A percentile compares a stretch with the other conserved stretches of the same genome.
These are phyloP conservation scores for Metschnikowia amazonensis DNA, from an alignment of 805 yeast genomes.

Conservation along the genomic window DNA sequence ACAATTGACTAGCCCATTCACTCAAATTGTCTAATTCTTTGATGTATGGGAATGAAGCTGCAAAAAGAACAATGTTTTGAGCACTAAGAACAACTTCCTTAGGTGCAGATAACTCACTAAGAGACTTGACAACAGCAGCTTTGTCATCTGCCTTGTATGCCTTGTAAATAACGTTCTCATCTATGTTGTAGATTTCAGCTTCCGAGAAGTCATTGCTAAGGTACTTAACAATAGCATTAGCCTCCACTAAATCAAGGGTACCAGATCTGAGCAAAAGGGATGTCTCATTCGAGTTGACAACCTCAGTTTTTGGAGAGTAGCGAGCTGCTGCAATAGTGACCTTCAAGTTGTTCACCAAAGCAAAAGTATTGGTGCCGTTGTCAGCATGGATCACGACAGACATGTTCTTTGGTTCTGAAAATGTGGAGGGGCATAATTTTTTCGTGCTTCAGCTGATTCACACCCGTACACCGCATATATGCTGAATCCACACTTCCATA, in stretches of 20 bases:
- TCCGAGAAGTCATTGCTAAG: constrained; percentile 46
- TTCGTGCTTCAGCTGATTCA: neutral
- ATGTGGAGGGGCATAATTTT: neutral
- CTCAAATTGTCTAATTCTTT: constrained; percentile 15
- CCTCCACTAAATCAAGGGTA: constrained; percentile 51
- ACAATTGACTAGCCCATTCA: constrained; percentile 44
- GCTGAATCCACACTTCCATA: neutral
- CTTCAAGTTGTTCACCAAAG: constrained; percentile 25
- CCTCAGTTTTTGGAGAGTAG: constrained; percentile 13
- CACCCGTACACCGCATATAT: constrained; percentile 9
- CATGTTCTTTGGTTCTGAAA: constrained; percentile 6
- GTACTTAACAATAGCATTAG: constrained; percentile 69
- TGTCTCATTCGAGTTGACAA: constrained; percentile 23
- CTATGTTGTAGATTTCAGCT: constrained; percentile 33
- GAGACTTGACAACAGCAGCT: constrained; percentile 19
- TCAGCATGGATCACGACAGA: constrained; percentile 17
- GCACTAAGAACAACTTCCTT: constrained; percentile 36
- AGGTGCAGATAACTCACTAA: constrained; percentile 14
- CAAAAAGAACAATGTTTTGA: constrained; percentile 55
- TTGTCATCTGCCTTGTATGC: constrained; percentile 35
- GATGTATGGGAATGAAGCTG: constrained; percentile 50
- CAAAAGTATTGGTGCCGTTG: constrained; percentile 17
- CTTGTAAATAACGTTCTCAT: constrained; percentile 43
- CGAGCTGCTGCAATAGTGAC: constrained; percentile 23
- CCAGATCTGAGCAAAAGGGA: constrained; percentile 29